These are phyloP conservation scores for Phialemonium atrogriseum DNA, from an alignment of 2,329 filamentous ascomycete species.

Conservation along the genomic window DNA sequence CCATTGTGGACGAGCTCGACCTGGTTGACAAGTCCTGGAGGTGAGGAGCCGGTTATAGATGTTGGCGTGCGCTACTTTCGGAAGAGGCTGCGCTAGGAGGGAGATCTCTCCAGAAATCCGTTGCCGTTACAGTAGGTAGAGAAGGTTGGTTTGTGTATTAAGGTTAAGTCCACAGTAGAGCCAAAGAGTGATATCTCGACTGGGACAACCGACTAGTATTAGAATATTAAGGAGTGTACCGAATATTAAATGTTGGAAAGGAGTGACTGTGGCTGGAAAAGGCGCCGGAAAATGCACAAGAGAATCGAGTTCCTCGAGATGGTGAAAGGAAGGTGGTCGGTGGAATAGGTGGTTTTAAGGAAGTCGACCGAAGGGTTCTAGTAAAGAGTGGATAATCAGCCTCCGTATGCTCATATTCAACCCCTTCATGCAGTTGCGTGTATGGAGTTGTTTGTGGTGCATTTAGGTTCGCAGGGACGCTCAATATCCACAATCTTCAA, in stretches of 20 bases:
- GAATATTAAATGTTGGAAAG: conserved; percentile 39
- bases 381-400: conserved; percentile 12
- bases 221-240: conserved; percentile 52
- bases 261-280: conserved; percentile 48
- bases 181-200: conserved; percentile 31
- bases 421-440: conserved; percentile 6
- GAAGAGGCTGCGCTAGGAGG: conserved; percentile 19
- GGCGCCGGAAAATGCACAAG: conserved; percentile 34
- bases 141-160: conserved; percentile 27
- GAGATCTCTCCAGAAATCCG: conserved; percentile 18
- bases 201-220: conserved; percentile 41
- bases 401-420: conserved; percentile 12
- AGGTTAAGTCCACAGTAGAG: conserved; percentile 11
- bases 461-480: neutral
- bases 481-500: conserved; percentile 11
- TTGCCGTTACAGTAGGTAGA: conserved; percentile 10
- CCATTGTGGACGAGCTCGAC: conserved; percentile 23
- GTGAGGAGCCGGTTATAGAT: neutral
- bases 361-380: conserved; percentile 36
- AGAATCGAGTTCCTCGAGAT: conserved; percentile 19
- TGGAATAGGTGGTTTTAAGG: conserved; percentile 37
- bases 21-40: too few relatives aligned
- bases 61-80: conserved; percentile 6
- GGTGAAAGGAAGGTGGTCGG: conserved; percentile 29
- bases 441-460: neutral